phyloP scores from a whole-genome alignment of 2,329 filamentous ascomycete species.

The Cadophora malorum region DNA sequence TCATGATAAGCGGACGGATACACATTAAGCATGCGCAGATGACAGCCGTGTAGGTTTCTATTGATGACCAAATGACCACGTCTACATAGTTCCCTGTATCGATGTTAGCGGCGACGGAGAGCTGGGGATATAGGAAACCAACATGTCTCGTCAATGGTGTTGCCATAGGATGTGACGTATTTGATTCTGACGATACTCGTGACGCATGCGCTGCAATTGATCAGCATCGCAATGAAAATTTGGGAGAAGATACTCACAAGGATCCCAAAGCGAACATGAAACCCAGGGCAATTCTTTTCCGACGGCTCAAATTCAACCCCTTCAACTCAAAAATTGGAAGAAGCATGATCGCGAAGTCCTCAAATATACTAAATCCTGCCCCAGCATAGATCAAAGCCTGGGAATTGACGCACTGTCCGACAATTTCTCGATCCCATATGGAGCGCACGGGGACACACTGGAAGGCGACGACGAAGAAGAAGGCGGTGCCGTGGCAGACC shows the following conservation, averaged over 20 bases:
- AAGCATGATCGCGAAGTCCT: constrained; percentile 70
- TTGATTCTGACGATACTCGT: constrained; percentile 66
- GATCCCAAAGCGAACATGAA: constrained; percentile 71
- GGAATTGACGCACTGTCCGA: constrained; percentile 61
- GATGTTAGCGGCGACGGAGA: neutral
- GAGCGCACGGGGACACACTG: constrained; percentile 36
- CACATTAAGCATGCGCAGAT: constrained; percentile 51
- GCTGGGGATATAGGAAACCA: constrained; percentile 5
- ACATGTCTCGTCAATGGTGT: constrained; percentile 36
- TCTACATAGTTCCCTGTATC: constrained; percentile 42
- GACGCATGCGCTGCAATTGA: constrained; percentile 52
- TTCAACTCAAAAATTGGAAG: constrained; percentile 69
- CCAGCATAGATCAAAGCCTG: constrained; percentile 70
- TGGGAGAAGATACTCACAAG: constrained; percentile 56
- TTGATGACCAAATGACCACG: constrained; percentile 45
- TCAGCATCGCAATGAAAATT: constrained; percentile 14
- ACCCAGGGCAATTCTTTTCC: constrained; percentile 70
- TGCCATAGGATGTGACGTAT: constrained; percentile 55
- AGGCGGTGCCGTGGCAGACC: constrained; percentile 23
- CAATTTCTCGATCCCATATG: constrained; percentile 32
- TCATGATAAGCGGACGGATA: constrained; percentile 48
- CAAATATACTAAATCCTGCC: constrained; percentile 71
- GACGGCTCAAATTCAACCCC: constrained; percentile 65
- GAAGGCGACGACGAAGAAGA: constrained; percentile 32
- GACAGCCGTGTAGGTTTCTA: constrained; percentile 49